Conservation (phyloP, 805 yeast genomes). For the Soucietia sequanensis region DNA sequence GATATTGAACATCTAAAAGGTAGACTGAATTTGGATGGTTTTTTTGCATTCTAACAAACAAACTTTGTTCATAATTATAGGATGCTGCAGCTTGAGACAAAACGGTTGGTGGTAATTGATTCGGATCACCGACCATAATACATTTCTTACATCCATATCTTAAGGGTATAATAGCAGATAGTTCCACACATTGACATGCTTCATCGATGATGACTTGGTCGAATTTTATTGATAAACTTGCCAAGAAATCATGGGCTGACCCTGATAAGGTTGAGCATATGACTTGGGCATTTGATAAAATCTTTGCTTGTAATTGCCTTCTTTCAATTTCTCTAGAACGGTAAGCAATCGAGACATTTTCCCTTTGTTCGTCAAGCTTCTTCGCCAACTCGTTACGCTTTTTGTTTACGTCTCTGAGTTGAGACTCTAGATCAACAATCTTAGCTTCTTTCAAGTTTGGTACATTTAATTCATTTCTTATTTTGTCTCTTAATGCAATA, state of each 20-base stretch:
- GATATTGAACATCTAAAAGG: slow-evolving; percentile 85
- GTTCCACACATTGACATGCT: slow-evolving; percentile 95
- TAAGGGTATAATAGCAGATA: slow-evolving; percentile 87
- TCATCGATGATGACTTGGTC: slow-evolving; percentile 94
- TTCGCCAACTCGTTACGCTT: slow-evolving; percentile 68
- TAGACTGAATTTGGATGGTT: slow-evolving; percentile 60
- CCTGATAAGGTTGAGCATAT: slow-evolving; percentile 93
- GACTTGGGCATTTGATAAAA: slow-evolving; percentile 73
- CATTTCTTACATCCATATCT: slow-evolving; percentile 88
- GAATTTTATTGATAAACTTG: slow-evolving; percentile 71
- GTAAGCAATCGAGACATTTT: slow-evolving; percentile 60
- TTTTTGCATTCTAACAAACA: slow-evolving; percentile 90
- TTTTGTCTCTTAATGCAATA: slow-evolving; percentile 54
- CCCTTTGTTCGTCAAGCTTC: slow-evolving; percentile 76
- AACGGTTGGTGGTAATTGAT: slow-evolving; percentile 96
- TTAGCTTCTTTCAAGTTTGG: slow-evolving; percentile 36
- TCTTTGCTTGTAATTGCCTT: slow-evolving; percentile 69
- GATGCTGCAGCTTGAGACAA: slow-evolving; percentile 83
- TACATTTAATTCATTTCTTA: slow-evolving; percentile 40
- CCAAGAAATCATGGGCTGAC: slow-evolving; percentile 84
- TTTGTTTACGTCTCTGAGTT: slow-evolving; percentile 55
- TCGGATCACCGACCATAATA: slow-evolving; percentile 98
- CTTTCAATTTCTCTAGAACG: slow-evolving; percentile 78
- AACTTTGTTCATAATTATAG: slow-evolving; percentile 80
- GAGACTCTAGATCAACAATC: slow-evolving; percentile 46